These are phyloP conservation scores for Globisporangium yorkense DNA, from an alignment of 352 stramenopile genomes.

Conservation along the genomic window DNA sequence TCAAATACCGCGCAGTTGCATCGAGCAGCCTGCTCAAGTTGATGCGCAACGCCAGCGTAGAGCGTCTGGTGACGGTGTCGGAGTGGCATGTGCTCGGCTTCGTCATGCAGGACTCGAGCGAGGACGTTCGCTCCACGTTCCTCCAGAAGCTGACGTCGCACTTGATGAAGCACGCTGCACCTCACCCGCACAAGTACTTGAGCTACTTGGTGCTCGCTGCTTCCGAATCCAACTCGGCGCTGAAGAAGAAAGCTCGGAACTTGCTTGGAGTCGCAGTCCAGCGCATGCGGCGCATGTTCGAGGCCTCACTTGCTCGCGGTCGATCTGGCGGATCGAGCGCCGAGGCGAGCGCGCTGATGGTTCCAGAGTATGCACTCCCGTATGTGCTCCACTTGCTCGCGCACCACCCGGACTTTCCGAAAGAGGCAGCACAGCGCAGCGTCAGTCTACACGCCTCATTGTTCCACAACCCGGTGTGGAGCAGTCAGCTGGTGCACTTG, in stretches of 20 bases:
- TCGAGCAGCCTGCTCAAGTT: slow-evolving; percentile 60
- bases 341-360: slow-evolving; percentile 45
- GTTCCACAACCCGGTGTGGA: slow-evolving; percentile 36
- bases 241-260: slow-evolving; percentile 54
- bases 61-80: slow-evolving; percentile 37
- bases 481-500: slow-evolving; percentile 46
- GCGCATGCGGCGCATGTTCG: slow-evolving; percentile 74
- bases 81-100: slow-evolving; percentile 81
- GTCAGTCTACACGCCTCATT: slow-evolving; percentile 22
- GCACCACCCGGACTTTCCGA: slow-evolving; percentile 66
- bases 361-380: slow-evolving; percentile 75
- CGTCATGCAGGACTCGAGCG: slow-evolving; percentile 63
- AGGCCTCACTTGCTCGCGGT: slow-evolving; percentile 30
- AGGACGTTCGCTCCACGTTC: slow-evolving; percentile 66
- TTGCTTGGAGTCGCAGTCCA: slow-evolving; percentile 54
- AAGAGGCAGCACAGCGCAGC: slow-evolving; percentile 27
- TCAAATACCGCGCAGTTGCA: slow-evolving; percentile 43
- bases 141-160: slow-evolving; percentile 71
- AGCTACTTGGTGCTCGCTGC: slow-evolving; percentile 67
- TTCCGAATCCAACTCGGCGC: slow-evolving; percentile 31
- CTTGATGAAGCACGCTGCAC: slow-evolving; percentile 54
- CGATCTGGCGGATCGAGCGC: slow-evolving; percentile 5
- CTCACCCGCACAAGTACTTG: slow-evolving; percentile 76
- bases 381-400: slow-evolving; percentile 83
- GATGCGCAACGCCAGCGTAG: slow-evolving; percentile 45